A percentile compares a stretch with the other conserved stretches of the same genome.
phyloP scores from a whole-genome alignment of 2,329 filamentous ascomycete species.

The Stromatinia cepivora region DNA sequence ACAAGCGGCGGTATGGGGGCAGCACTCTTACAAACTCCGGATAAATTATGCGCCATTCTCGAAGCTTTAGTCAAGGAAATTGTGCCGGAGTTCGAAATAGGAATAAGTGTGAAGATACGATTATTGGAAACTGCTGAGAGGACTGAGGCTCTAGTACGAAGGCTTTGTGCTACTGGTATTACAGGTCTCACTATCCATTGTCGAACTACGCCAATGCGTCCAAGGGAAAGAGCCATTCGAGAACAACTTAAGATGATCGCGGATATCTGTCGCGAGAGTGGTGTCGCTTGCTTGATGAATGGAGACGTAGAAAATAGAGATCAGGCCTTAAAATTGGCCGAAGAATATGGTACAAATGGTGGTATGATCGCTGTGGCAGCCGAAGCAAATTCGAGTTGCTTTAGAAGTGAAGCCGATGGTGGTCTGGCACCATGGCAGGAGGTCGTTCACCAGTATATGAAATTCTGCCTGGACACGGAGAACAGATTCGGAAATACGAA shows the following conservation, averaged over 20 bases:
- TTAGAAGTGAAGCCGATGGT: conserved; percentile 67
- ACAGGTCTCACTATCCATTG: conserved; percentile 92
- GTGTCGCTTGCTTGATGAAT: conserved; percentile 94
- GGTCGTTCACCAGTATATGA: conserved; percentile 74
- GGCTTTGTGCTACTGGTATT: conserved; percentile 84
- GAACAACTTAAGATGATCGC: conserved; percentile 83
- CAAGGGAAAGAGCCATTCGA: conserved; percentile 81
- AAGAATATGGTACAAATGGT: conserved; percentile 83
- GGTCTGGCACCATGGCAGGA: conserved; percentile 74
- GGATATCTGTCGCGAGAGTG: conserved; percentile 74
- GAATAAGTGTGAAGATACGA: conserved; percentile 96
- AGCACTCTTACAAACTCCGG: conserved; percentile 80
- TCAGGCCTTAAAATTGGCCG: conserved; percentile 68
- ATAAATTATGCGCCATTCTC: conserved; percentile 80
- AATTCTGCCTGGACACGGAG: conserved; percentile 70
- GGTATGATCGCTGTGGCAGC: conserved; percentile 97
- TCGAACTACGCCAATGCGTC: conserved; percentile 93
- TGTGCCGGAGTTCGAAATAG: conserved; percentile 75
- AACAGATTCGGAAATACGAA: conserved; percentile 94
- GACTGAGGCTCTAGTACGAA: conserved; percentile 75
- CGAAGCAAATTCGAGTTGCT: conserved; percentile 88
- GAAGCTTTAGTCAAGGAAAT: conserved; percentile 79
- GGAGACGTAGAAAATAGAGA: conserved; percentile 81
- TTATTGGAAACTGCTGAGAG: conserved; percentile 74
- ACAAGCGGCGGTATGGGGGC: conserved; percentile 95